These are phyloP conservation scores for Pseudoturritis turrita DNA, from an alignment of 345 rosid species.

Conservation along the genomic window DNA sequence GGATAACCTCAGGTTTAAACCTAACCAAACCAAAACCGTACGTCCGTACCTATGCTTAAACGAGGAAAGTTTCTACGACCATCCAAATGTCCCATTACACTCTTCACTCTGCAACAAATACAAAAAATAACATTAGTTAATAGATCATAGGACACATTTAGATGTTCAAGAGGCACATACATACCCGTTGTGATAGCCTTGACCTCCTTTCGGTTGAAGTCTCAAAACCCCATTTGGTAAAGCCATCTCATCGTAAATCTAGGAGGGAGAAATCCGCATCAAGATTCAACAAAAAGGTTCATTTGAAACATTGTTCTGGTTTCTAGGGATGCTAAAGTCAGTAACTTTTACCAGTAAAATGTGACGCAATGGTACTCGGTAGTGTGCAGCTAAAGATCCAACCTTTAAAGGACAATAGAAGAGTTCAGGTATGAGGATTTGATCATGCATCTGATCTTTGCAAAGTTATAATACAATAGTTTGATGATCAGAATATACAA, in stretches of 20 bases:
- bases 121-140: background rate
- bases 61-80: slow-evolving; percentile 73
- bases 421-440: background rate
- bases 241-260: slow-evolving; percentile 89
- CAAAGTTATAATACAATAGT: background rate
- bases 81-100: slow-evolving; percentile 70
- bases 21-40: background rate
- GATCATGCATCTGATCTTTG: background rate
- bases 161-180: background rate
- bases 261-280: slow-evolving; percentile 19
- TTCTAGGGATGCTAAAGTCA: background rate
- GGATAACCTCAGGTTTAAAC: background rate
- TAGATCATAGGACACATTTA: background rate
- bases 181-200: slow-evolving; percentile 91
- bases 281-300: background rate
- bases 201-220: slow-evolving; percentile 84
- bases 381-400: slow-evolving; percentile 89
- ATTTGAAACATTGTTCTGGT: background rate
- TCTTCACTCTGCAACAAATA: slow-evolving; percentile 58
- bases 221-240: slow-evolving; percentile 87
- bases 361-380: slow-evolving; percentile 86
- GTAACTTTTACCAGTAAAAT: slow-evolving; percentile 55
- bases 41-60: slow-evolving; percentile 56
- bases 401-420: slow-evolving; percentile 43
- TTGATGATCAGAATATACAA: slow-evolving; percentile 28